Evolutionary conservation across 2,329 filamentous ascomycete species (phyloP), one percentile per base, ranked within the genome.

Genomic region (Monosporascus sp.): DNA sequence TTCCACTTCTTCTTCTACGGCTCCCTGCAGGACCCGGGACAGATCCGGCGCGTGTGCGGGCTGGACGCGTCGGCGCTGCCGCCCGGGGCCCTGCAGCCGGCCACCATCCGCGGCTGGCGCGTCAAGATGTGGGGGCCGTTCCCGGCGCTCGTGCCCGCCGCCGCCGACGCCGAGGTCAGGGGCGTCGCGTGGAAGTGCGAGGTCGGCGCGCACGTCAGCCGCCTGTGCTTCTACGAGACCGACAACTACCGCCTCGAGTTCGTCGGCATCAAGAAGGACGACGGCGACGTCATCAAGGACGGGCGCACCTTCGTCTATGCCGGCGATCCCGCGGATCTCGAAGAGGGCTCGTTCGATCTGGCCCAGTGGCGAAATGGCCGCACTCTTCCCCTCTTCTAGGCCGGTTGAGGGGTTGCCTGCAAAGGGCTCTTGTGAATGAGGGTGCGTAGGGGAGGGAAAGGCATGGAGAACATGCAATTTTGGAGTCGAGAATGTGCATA

Each of bases 1-100:
- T 62, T 65, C 52, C 59, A 63, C 52, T 62, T 64, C 56, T 65
- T 65, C 53, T 64, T 65, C 60, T 64, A 65, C 50, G 63, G 62
- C 39, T 57, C 61, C 43, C 59, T 64, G 9, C 59, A 62, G 48
- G 11, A 51, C 14, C 49, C 49, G n/a, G 7, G 5, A 2, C 38
- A 58, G 9, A 20, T 65, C 11, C 7, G 5, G 1, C 1, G 3
- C 0, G 51, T 59, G 2, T 60, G 57, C 45, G 3, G 18, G 1
- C 41, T 57, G 6, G 20, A 18, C 0, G 11, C 35, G 17, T 8
- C n/a, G 3, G 18, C 36, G 22, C 25, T 43, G 8, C n/a, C 4
- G 41, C n/a, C 46, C 24, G 43, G 25, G 1, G n/a, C 45, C 1
- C 39, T 54, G n/a, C 35, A 48, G 25, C 22, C 48, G 7, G 60